Conservation (phyloP, 1,139 yeast genomes). For the Pichia sp. region DNA sequence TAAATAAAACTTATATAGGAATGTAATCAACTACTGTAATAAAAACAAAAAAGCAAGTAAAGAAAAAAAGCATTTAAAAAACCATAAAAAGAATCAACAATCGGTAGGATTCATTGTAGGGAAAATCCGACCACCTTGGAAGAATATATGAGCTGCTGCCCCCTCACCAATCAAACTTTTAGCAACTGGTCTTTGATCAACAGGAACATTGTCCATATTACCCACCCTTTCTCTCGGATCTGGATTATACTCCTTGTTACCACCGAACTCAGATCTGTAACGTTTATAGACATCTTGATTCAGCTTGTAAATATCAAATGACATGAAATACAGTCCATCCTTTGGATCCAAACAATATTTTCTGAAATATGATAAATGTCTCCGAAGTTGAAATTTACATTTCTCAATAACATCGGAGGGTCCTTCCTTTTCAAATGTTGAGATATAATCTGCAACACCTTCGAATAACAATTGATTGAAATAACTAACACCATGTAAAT, state of each 20-base stretch:
- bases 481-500: conserved; percentile 65
- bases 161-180: conserved; percentile 66
- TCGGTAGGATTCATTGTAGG: conserved; percentile 34
- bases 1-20: background rate
- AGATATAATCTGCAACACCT: conserved; percentile 66
- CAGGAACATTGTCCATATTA: conserved; percentile 35
- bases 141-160: conserved; percentile 66
- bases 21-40: background rate
- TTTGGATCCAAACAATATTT: conserved; percentile 56
- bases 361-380: conserved; percentile 54
- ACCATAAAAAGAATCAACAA: background rate
- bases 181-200: conserved; percentile 40
- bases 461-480: conserved; percentile 65
- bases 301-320: conserved; percentile 59
- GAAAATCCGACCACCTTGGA: conserved; percentile 63
- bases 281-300: conserved; percentile 50
- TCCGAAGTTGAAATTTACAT: conserved; percentile 43
- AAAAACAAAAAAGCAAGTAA: background rate
- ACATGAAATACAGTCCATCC: conserved; percentile 61
- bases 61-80: too few relatives aligned
- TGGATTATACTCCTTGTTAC: conserved; percentile 50
- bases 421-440: conserved; percentile 47
- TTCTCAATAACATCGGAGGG: conserved; percentile 39
- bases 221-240: conserved; percentile 49
- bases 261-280: conserved; percentile 57